Conservation (phyloP, 768 basidiomycete genomes). For the Lactifluus piperatus region DNA sequence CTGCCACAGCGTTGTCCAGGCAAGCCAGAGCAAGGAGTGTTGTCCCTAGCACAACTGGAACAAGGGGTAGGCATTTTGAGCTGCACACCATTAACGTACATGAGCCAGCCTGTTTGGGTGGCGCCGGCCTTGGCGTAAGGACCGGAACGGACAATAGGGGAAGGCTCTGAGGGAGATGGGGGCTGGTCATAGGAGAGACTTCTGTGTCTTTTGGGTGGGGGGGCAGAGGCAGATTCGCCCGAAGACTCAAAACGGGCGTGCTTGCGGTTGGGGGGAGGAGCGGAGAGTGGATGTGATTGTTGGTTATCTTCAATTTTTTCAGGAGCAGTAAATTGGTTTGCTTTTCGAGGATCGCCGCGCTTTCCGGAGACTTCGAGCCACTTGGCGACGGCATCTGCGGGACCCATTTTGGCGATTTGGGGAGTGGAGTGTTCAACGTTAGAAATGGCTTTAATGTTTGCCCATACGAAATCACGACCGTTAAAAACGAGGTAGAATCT, state of each 20-base stretch:
- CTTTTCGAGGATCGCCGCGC: neutral
- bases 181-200: neutral
- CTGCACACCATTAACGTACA: conserved; percentile 3
- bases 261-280: neutral
- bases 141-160: neutral
- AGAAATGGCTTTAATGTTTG: conserved; percentile 9
- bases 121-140: conserved; percentile 11
- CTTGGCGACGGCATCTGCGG: conserved; percentile 10
- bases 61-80: conserved; percentile 7
- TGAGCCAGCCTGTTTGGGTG: conserved; percentile 7
- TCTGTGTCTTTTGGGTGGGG: conserved; percentile 3
- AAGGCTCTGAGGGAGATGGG: neutral
- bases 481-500: conserved; percentile 13
- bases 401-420: neutral
- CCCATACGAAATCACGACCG: conserved; percentile 6
- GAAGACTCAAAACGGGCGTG: neutral
- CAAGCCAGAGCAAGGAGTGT: conserved; percentile 10
- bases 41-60: neutral
- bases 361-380: conserved; percentile 8
- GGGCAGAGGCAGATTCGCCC: conserved; percentile 1
- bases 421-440: neutral
- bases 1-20: conserved; percentile 12
- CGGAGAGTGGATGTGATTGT: neutral
- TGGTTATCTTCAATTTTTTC: neutral
- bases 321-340: neutral